Evolutionary conservation across 2,329 filamentous ascomycete genomes (phyloP), one percentile per base, ranked within the genome.

Genomic region (Fusarium drepaniforme): DNA sequence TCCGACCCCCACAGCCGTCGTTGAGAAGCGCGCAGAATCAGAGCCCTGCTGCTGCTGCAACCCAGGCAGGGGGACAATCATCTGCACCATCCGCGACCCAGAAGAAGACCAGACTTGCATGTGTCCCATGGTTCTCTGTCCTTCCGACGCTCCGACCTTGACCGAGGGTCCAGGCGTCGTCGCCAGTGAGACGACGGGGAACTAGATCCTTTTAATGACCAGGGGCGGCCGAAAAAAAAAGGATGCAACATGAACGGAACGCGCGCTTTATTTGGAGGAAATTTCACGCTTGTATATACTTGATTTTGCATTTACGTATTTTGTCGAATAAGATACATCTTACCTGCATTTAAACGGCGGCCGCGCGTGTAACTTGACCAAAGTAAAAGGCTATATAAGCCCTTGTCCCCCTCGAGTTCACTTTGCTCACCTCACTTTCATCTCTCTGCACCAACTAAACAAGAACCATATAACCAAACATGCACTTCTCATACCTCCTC

Each of bases 11-110:
- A 42, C 44, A 2, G 28, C 12, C 37, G 16, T 40, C 16, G 37
- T 51, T 11, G 56, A 21, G 35, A 73, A 73, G 51, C 72, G 72
- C 35, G 40, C 64, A 23, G 38, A 57, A n/a, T 57, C 73, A 2
- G 70, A 66, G 46, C 66, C 68, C 4, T 80, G 78, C 66, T 79
- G 78, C 60, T 80, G 77, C 68, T 80, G 78, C 59, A 66, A 77
- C 58, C 9, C 66, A 9, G 63, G 57, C 8, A 67, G 68, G 18
- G 49, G 64, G 11, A 63, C 75, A 28, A 71, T 78, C 23, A 67
- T 79, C 12, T 80, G 78, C 44, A 51, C 71, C 23, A 46, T 75
- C 18, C 73, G 73, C 57, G 56, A 64, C 33, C 38, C 71, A 9
- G 67, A 40, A 21, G 61, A 74, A 30, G 66, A 73, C 21, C 66